Base-by-base conservation (phyloP, 1,284 basidiomycete genomes). In the Boletellus sp. region DNA sequence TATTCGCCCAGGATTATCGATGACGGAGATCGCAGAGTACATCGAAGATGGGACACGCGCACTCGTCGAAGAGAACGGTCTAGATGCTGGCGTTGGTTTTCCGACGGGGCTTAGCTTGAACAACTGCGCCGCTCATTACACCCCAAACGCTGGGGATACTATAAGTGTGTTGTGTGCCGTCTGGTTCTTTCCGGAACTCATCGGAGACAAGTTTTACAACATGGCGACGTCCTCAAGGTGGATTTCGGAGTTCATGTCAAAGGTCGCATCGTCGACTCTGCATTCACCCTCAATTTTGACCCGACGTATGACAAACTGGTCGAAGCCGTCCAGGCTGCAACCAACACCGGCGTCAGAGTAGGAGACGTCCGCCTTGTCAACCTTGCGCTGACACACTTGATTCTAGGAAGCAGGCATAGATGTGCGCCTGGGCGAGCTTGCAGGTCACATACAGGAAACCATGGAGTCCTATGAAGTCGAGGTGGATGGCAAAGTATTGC, bases 391-490 rank as follows among this genome's bases (percentile, higher is more conserved):
- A 56, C 13, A 45, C 19, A 8, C 48, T 49, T 55, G n/a, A 24
- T 54, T 51, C 47, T 58, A 94, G 93, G 93, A 94, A 80, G 91
- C 96, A 8, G 97, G 97, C 4, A 98, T 99, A 62, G 97, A 99
- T 64, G 92, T 91, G 1, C 83, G 95, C 42, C 78, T 99, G 44
- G 94, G 93, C 55, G 96, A 99, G 66, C 81, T 99, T 36, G 97
- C 88, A 8, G 94, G 85, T 1, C 81, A 83, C 37, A 95, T 99
- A 54, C 96, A 99, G 69, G 97, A 99, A 71, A 95, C 94, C 4
- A 99, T 99, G 97, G 95, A 98, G 69, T 93, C 91, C 5, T 97
- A 98, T 67, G 97, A 99, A 69, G 94, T 99, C 18, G 93, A 95
- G 65, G 83, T 94, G 19, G 79, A 85, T 28, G 90, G 93, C 36